These are phyloP conservation scores for Noccaea caerulescens DNA, from an alignment of 345 rosid species.

Conservation along the genomic window DNA sequence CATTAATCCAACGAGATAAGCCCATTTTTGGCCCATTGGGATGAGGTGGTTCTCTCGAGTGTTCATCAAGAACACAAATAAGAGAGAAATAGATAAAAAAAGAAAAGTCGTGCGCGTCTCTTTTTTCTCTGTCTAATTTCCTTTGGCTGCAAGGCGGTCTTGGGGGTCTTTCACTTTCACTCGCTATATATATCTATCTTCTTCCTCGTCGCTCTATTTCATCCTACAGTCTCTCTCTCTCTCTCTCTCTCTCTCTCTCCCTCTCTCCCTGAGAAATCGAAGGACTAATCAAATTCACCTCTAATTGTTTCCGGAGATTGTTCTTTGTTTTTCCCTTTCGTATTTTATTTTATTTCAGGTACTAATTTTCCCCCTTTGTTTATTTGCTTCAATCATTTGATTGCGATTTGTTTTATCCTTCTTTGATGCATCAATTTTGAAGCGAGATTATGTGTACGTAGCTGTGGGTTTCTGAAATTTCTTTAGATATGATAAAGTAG, in stretches of 20 bases:
- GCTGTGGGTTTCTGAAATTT: slow-evolving; percentile 10
- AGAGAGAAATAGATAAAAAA: not conserved
- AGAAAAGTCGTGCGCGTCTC: slow-evolving; percentile 32
- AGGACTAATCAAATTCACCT: slow-evolving; percentile 13
- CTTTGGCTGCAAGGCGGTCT: slow-evolving; percentile 41
- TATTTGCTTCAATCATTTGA: not conserved
- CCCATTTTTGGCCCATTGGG: slow-evolving; percentile 32
- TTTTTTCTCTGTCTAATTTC: not conserved
- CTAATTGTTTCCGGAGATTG: slow-evolving; percentile 19
- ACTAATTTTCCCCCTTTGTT: not conserved
- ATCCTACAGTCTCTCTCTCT: slow-evolving; percentile 21
- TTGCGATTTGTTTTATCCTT: not conserved
- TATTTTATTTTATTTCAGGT: slow-evolving; percentile 22
- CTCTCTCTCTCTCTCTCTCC: not conserved
- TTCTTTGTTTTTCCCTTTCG: slow-evolving; percentile 10
- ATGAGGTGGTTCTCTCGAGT: slow-evolving; percentile 26
- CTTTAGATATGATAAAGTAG: slow-evolving; percentile 17
- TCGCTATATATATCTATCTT: slow-evolving; percentile 31
- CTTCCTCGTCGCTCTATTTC: slow-evolving; percentile 24
- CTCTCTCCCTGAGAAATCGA: slow-evolving; percentile 28
- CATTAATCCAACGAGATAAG: not conserved
- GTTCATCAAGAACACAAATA: slow-evolving; percentile 27
- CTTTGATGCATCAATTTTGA: not conserved
- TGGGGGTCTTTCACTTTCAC: slow-evolving; percentile 30
- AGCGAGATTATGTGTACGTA: slow-evolving; percentile 1